A percentile compares a stretch with the other conserved stretches of the same genome.
Evolutionary conservation across 2,329 filamentous ascomycete genomes (phyloP).

Genomic region (Cryphonectria nitschkei): DNA sequence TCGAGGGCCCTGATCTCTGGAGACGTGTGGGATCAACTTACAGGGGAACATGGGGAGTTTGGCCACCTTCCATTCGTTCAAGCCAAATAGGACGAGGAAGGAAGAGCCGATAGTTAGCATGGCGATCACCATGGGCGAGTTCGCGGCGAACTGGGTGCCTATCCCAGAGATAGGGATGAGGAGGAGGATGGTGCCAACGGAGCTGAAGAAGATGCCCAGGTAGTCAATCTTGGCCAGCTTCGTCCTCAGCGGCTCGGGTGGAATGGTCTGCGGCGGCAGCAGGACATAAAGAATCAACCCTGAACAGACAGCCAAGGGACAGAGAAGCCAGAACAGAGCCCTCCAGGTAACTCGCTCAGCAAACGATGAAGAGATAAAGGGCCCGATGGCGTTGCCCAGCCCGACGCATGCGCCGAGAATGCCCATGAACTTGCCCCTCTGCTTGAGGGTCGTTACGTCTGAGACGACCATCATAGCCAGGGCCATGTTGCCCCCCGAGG

Average conservation of each 20-base stretch:
- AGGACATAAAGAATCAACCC: slow-evolving; percentile 47
- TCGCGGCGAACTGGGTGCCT: slow-evolving; percentile 56
- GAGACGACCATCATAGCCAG: slow-evolving; percentile 65
- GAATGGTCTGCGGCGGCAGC: slow-evolving; percentile 54
- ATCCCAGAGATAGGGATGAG: slow-evolving; percentile 66
- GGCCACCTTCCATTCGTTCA: slow-evolving; percentile 60
- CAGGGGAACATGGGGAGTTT: slow-evolving; percentile 61
- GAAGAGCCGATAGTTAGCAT: slow-evolving; percentile 49
- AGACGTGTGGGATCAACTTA: slow-evolving; percentile 33
- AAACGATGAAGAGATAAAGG: slow-evolving; percentile 48
- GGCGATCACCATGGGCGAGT: slow-evolving; percentile 59
- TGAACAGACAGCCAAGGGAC: slow-evolving; percentile 48
- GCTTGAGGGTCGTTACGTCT: slow-evolving; percentile 61
- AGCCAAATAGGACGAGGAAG: slow-evolving; percentile 49
- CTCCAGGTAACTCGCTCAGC: slow-evolving; percentile 45
- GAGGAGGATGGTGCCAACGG: slow-evolving; percentile 60
- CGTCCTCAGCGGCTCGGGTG: slow-evolving; percentile 45
- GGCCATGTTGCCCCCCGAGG: slow-evolving; percentile 62
- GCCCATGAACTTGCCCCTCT: slow-evolving; percentile 59
- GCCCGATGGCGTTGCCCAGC: slow-evolving; percentile 47
- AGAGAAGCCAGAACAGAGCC: slow-evolving; percentile 55
- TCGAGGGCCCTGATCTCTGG: background rate
- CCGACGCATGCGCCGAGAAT: slow-evolving; percentile 46
- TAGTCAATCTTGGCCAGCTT: slow-evolving; percentile 62
- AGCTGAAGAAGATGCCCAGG: slow-evolving; percentile 57